Evolutionary conservation across 192 early-diverging fungal species (phyloP), one percentile per base, ranked within the genome.

Genomic region (Chytriomyces sp.): DNA sequence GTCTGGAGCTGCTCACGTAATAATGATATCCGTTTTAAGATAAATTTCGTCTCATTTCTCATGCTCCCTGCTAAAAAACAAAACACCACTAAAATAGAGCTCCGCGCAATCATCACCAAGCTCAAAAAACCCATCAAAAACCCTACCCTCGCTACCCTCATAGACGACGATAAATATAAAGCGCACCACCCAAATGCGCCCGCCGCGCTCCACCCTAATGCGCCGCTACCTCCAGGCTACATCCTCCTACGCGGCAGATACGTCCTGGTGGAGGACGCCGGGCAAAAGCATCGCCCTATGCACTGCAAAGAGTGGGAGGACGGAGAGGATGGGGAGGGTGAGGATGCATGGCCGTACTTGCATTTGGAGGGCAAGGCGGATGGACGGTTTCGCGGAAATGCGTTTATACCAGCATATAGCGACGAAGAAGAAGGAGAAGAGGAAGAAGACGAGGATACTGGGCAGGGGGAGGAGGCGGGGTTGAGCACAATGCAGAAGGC

Each of bases 281-380:
- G 6, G 17, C 63, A 65, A 25, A 17, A 22, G 7, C 28, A 65
- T 49, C 22, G 34, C 26, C 38, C 63, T 0, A 52, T 65, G 26
- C 8, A 14, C 19, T 49, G 19, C 0, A 8, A 41, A 8, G 63
- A 65, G 34, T 65, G 31, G 19, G 30, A 56, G n/a, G 1, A 6
- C 8, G 14, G 4, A 22, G n/a, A 8, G 12, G 59, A 22, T 1
- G 56, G n/a, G 56, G 25, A 30, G n/a, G 14, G 32, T 0, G 34
- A 61, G 22, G 22, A 32, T 61, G 34, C 8, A 3, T 65, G 49
- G 41, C 63, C 63, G 12, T 6, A 25, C 1, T 39, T 65, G 63
- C 22, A 65, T 22, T 65, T 65, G 63, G 63, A 65, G 19, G 28
- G 28, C 19, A 65, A 65, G 49, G 39, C 25, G 41, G 38, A 52